Evolutionary conservation across 495 filamentous ascomycete species (phyloP).

Genomic region (Podospora tetraspora): DNA sequence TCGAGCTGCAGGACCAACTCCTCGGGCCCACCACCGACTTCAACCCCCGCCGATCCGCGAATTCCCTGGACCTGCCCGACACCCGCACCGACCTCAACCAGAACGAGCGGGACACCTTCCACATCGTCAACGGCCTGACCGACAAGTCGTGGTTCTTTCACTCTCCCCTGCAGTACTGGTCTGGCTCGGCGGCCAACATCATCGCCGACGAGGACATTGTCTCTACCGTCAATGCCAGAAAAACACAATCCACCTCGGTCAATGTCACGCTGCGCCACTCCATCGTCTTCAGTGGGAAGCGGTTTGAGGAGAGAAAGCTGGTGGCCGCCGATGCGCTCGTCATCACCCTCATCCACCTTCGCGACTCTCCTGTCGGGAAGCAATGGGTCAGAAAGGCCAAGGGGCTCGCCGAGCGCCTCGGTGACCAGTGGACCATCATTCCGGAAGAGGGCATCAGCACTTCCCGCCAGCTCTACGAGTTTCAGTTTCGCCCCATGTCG

Average conservation of each 20-base stretch:
- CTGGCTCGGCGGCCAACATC: conserved; percentile 53
- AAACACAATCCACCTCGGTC: conserved; percentile 50
- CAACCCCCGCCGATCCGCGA: conserved; percentile 35
- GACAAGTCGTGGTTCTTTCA: conserved; percentile 60
- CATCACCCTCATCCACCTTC: conserved; percentile 61
- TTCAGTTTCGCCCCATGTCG: conserved; percentile 64
- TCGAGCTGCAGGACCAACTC: conserved; percentile 58
- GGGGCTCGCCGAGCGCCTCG: conserved; percentile 39
- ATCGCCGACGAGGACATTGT: conserved; percentile 53
- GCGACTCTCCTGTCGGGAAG: conserved; percentile 51
- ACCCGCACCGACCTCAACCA: conserved; percentile 29
- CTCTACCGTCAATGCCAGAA: conserved; percentile 56
- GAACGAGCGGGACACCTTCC: conserved; percentile 43
- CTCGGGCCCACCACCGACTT: conserved; percentile 51
- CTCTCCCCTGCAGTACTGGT: conserved; percentile 71
- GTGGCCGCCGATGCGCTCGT: conserved; percentile 67
- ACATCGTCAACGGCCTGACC: conserved; percentile 47
- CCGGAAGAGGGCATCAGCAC: conserved; percentile 48
- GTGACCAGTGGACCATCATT: conserved; percentile 54
- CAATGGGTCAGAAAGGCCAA: conserved; percentile 53
- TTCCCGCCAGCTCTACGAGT: conserved; percentile 60
- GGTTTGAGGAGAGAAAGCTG: conserved; percentile 55
- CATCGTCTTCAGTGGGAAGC: conserved; percentile 69
- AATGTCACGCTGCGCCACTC: conserved; percentile 67
- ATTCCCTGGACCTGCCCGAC: conserved; percentile 10